phyloP scores from a whole-genome alignment of 2,329 filamentous ascomycete genomes.

The Sporothrix luriei region DNA sequence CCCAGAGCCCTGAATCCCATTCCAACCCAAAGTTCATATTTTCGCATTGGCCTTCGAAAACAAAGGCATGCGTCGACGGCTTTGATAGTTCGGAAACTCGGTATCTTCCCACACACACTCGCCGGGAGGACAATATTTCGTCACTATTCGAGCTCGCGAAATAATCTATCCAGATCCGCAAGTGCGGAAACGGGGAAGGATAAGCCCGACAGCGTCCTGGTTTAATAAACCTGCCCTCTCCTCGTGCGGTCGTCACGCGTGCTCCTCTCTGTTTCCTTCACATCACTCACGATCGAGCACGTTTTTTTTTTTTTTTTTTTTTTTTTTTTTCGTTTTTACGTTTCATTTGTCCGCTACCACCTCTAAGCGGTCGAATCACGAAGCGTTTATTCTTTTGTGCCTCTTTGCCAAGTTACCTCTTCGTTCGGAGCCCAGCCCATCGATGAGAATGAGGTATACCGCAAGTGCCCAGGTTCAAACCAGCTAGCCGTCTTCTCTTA shows the following conservation, averaged over 20 bases:
- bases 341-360: not conserved
- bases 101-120: constrained; percentile 8
- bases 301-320: not conserved
- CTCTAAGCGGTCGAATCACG: not conserved
- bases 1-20: not conserved
- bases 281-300: not conserved
- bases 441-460: constrained; percentile 3
- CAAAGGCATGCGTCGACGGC: not conserved
- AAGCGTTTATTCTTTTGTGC: not conserved
- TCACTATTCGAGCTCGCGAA: not conserved
- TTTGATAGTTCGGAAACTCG: constrained; percentile 18
- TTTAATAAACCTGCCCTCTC: constrained; percentile 4
- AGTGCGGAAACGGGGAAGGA: not conserved
- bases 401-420: not conserved
- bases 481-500: not conserved
- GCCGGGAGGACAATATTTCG: not conserved
- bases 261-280: not conserved
- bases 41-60: not conserved
- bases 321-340: not conserved
- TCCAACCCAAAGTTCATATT: not conserved
- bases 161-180: constrained; percentile 24
- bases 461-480: not conserved
- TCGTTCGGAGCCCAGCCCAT: not conserved
- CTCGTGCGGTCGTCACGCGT: constrained; percentile 3
- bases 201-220: not conserved